These are phyloP conservation scores for Cystofilobasidium bisporidii DNA, from an alignment of 768 basidiomycete species.

Conservation along the genomic window DNA sequence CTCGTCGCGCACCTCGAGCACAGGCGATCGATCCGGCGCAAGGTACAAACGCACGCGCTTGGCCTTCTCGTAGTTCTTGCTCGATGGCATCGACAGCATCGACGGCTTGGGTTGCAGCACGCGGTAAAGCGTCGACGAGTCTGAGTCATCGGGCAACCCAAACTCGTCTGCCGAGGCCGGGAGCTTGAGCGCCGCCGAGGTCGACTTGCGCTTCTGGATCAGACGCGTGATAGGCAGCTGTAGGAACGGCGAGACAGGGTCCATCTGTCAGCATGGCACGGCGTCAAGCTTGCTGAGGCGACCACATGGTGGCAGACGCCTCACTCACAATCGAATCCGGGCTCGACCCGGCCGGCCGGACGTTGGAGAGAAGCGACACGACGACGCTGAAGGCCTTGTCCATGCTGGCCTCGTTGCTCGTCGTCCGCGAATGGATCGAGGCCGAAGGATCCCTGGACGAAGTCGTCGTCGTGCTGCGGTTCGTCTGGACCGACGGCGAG, in stretches of 20 bases:
- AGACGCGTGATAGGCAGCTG: constrained; percentile 1
- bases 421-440: background rate
- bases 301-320: background rate
- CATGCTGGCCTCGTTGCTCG: background rate
- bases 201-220: constrained; percentile 4
- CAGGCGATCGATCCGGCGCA: background rate
- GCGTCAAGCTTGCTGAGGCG: too few relatives aligned
- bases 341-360: background rate
- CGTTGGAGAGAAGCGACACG: background rate
- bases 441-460: background rate
- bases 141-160: background rate
- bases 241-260: too few relatives aligned
- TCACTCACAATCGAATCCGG: background rate
- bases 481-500: background rate
- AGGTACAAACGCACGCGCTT: constrained; percentile 6
- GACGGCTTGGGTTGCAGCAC: constrained; percentile 11
- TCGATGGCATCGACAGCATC: constrained; percentile 5
- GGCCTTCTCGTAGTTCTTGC: constrained; percentile 6
- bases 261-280: too few relatives aligned
- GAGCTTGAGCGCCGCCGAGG: background rate
- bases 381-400: background rate
- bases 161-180: background rate
- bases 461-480: background rate
- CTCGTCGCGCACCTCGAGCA: background rate
- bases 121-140: background rate